A percentile compares a stretch with the other conserved stretches of the same genome.
phyloP scores from a whole-genome alignment of 2,329 filamentous ascomycete genomes.

The Trichoderma arundinaceum region DNA sequence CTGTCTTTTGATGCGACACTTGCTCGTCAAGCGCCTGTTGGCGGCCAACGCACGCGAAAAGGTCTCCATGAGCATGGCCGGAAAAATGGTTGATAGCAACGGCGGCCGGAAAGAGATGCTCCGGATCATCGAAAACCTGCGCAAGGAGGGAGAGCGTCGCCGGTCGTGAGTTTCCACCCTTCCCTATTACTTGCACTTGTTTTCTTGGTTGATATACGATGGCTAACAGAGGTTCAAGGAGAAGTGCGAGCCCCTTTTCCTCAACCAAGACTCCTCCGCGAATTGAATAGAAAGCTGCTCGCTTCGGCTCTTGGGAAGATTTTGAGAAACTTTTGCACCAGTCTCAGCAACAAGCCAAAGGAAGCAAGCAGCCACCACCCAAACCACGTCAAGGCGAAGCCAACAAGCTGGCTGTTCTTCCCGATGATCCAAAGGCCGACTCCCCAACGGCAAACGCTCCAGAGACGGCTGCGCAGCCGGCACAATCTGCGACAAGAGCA shows the following conservation, averaged over 20 bases:
- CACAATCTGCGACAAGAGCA: background rate
- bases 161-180: slow-evolving; percentile 67
- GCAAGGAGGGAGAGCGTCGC: slow-evolving; percentile 85
- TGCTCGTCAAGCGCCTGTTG: slow-evolving; percentile 84
- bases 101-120: slow-evolving; percentile 89
- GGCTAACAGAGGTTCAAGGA: slow-evolving; percentile 37
- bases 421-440: background rate
- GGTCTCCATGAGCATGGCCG: slow-evolving; percentile 91
- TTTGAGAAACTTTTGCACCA: slow-evolving; percentile 39
- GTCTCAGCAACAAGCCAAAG: slow-evolving; percentile 28
- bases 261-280: slow-evolving; percentile 50
- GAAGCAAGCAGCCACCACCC: background rate
- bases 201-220: slow-evolving; percentile 1
- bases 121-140: slow-evolving; percentile 82
- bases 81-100: slow-evolving; percentile 79
- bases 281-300: slow-evolving; percentile 50
- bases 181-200: too few relatives aligned
- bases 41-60: slow-evolving; percentile 81
- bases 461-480: background rate
- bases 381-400: background rate
- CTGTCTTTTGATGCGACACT: slow-evolving; percentile 90
- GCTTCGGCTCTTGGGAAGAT: slow-evolving; percentile 41
- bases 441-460: background rate
- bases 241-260: slow-evolving; percentile 47
- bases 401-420: background rate